Percentiles rank a stretch among this genome's conserved stretches.
phyloP scores from a whole-genome alignment of 768 basidiomycete genomes.

The Trametes coccinea region DNA sequence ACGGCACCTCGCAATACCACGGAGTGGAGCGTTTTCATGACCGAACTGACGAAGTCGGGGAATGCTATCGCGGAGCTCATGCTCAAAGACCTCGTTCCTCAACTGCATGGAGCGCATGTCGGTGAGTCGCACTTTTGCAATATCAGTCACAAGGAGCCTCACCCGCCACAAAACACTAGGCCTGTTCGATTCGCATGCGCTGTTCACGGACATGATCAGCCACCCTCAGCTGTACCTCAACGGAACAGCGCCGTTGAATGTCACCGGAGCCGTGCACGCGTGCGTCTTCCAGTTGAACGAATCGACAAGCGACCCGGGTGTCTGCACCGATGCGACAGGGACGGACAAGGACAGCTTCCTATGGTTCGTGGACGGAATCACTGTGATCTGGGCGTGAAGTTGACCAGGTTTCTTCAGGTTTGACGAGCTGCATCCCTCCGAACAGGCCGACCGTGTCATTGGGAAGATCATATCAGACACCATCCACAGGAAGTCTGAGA shows the following conservation, averaged over 20 bases:
- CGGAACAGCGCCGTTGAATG: conserved; percentile 61
- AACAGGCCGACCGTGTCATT: conserved; percentile 56
- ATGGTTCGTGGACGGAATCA: conserved; percentile 37
- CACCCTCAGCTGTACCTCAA: conserved; percentile 57
- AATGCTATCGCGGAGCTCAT: conserved; percentile 33
- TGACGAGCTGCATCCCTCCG: conserved; percentile 62
- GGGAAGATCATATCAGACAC: conserved; percentile 52
- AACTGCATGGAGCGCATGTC: conserved; percentile 49
- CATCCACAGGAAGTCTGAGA: conserved; percentile 43
- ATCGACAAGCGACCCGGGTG: conserved; percentile 27
- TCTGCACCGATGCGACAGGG: conserved; percentile 42
- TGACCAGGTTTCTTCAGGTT: conserved; percentile 30
- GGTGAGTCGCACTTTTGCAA: conserved; percentile 38
- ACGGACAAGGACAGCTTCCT: conserved; percentile 57
- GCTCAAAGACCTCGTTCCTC: conserved; percentile 28
- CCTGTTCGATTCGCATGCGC: conserved; percentile 59
- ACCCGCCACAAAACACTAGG: conserved; percentile 35
- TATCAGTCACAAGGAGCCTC: neutral
- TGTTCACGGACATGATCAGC: conserved; percentile 60
- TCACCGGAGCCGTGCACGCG: conserved; percentile 50
- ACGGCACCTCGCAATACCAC: conserved; percentile 34
- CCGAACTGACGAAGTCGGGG: conserved; percentile 32
- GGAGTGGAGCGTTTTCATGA: conserved; percentile 37
- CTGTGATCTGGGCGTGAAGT: neutral
- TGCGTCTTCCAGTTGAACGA: conserved; percentile 47